Evolutionary conservation across 2,329 filamentous ascomycete genomes (phyloP).

Genomic region (Xylaria sp.): DNA sequence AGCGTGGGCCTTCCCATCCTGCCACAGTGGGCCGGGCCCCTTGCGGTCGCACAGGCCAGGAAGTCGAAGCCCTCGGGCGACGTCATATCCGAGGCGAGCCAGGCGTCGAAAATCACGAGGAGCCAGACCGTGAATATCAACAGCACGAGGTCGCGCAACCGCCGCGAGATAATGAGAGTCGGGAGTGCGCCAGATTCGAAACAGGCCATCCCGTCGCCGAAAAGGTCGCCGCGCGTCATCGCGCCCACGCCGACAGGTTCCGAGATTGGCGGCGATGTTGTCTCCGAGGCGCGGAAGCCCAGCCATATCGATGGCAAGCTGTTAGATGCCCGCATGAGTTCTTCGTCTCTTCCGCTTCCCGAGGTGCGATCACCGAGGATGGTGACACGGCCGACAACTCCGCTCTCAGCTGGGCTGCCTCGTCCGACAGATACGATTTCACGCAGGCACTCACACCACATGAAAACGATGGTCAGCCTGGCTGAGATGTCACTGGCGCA

Average conservation of each 20-base stretch:
- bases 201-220: constrained; percentile 14
- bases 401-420: constrained; percentile 57
- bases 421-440: constrained; percentile 53
- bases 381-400: constrained; percentile 58
- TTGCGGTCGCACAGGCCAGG: constrained; percentile 80
- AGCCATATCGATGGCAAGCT: constrained; percentile 56
- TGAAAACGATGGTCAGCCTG: constrained; percentile 59
- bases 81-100: constrained; percentile 60
- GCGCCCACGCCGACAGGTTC: constrained; percentile 13
- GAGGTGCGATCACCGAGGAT: constrained; percentile 58
- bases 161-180: constrained; percentile 50
- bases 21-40: constrained; percentile 76
- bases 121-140: constrained; percentile 67
- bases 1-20: constrained; percentile 75
- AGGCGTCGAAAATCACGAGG: constrained; percentile 56
- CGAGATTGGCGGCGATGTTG: constrained; percentile 8
- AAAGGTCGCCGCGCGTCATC: constrained; percentile 17
- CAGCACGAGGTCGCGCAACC: constrained; percentile 54
- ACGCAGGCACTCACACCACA: constrained; percentile 63
- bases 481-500: constrained; percentile 66
- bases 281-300: constrained; percentile 41
- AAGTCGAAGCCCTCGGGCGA: constrained; percentile 69
- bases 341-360: constrained; percentile 68
- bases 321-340: constrained; percentile 66
- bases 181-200: constrained; percentile 47